Evolutionary conservation across 2,329 filamentous ascomycete genomes (phyloP).

Genomic region (Sclerotinia minor): DNA sequence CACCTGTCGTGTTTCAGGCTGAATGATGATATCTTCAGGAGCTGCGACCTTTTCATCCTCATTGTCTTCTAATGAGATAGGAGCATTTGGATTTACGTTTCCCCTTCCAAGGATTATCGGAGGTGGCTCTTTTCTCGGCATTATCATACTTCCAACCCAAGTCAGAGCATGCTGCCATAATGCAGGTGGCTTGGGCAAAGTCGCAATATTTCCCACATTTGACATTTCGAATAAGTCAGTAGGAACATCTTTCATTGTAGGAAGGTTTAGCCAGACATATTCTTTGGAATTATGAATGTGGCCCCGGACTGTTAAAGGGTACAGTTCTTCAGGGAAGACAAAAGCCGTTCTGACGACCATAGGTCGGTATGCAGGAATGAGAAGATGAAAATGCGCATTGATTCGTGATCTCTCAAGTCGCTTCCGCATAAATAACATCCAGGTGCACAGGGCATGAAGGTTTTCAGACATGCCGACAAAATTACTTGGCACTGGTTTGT

Average conservation of each 20-base stretch:
- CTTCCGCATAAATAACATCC: constrained; percentile 40
- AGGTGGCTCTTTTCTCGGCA: constrained; percentile 19
- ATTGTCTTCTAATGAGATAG: constrained; percentile 7
- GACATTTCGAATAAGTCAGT: constrained; percentile 23
- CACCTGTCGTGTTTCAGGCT: constrained; percentile 20
- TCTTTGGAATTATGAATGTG: constrained; percentile 45
- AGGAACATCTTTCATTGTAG: constrained; percentile 28
- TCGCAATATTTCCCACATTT: constrained; percentile 23
- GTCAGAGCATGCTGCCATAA: constrained; percentile 21
- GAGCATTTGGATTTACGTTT: constrained; percentile 1
- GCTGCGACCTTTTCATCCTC: constrained; percentile 19
- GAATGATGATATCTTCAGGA: constrained; percentile 20
- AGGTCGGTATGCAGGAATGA: constrained; percentile 46
- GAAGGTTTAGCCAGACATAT: constrained; percentile 46
- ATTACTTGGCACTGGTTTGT: constrained; percentile 41
- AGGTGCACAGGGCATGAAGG: constrained; percentile 46
- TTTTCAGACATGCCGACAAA: constrained; percentile 48
- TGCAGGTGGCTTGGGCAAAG: constrained; percentile 21
- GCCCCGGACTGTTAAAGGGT: constrained; percentile 45
- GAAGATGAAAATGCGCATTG: constrained; percentile 42
- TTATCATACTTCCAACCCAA: constrained; percentile 22
- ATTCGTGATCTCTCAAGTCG: constrained; percentile 34
- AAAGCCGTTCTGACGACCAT: constrained; percentile 45
- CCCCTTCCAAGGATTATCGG: constrained; percentile 22
- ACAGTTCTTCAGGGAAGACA: constrained; percentile 43